Evolutionary conservation across 768 basidiomycete genomes (phyloP).

Genomic region (Lentinula sp.): DNA sequence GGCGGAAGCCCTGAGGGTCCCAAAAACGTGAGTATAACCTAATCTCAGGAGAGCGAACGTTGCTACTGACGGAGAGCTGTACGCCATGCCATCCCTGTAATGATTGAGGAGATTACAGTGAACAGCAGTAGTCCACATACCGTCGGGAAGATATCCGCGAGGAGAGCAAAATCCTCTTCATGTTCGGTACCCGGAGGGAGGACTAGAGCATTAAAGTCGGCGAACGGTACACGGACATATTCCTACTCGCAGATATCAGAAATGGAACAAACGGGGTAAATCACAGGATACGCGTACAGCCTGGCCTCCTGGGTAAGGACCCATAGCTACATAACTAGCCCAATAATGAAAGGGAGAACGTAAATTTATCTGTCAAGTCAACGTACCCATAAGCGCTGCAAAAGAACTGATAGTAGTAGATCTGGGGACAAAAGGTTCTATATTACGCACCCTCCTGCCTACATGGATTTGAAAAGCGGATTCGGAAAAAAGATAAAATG

Average conservation of each 20-base stretch:
- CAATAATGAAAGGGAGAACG: neutral
- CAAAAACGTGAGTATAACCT: too few species aligned
- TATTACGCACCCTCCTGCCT: constrained; percentile 40
- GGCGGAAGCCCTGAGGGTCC: constrained; percentile 33
- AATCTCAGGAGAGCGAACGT: neutral
- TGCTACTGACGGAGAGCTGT: constrained; percentile 30
- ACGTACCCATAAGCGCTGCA: constrained; percentile 40
- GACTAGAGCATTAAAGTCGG: constrained; percentile 49
- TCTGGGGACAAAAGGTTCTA: neutral
- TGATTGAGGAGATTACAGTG: neutral
- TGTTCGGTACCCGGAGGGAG: constrained; percentile 47
- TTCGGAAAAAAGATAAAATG: neutral
- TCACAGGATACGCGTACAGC: constrained; percentile 26
- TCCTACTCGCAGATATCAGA: constrained; percentile 24
- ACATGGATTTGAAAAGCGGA: neutral
- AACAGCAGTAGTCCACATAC: constrained; percentile 19
- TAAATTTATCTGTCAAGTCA: neutral
- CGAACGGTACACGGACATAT: constrained; percentile 51
- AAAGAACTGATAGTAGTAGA: neutral
- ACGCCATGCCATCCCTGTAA: constrained; percentile 47
- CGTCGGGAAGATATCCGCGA: constrained; percentile 53
- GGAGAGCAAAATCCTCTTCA: constrained; percentile 49
- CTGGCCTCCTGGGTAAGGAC: constrained; percentile 49
- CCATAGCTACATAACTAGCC: constrained; percentile 48
- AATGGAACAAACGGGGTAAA: neutral